Conservation (phyloP, 2,329 filamentous ascomycete genomes). For the Aspergillus pseudoglaucus region DNA sequence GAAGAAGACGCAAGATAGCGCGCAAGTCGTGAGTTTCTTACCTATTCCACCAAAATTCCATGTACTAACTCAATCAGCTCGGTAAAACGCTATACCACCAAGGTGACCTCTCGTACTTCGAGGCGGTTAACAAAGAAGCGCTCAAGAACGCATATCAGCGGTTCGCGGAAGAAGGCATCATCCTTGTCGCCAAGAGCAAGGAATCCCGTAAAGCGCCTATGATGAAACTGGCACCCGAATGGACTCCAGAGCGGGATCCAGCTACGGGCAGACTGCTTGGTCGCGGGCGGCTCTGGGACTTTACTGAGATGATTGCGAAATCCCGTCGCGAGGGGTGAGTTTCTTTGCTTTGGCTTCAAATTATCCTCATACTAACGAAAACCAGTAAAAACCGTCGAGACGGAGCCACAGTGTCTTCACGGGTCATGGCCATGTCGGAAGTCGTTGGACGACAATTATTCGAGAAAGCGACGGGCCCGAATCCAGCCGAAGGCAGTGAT, state of each 20-base stretch:
- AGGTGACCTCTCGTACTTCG: constrained; percentile 93
- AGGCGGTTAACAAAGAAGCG: constrained; percentile 97
- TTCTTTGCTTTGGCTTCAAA: constrained; percentile 3
- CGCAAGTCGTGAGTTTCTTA: constrained; percentile 60
- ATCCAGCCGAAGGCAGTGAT: constrained; percentile 19
- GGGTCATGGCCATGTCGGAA: constrained; percentile 74
- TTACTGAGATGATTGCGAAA: constrained; percentile 79
- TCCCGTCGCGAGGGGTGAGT: constrained; percentile 69
- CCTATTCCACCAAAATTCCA: neutral
- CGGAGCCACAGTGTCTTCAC: constrained; percentile 75
- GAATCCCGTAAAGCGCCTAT: constrained; percentile 39
- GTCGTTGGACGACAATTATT: constrained; percentile 65
- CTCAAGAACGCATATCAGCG: constrained; percentile 86
- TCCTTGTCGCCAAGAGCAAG: constrained; percentile 64
- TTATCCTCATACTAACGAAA: constrained; percentile 1
- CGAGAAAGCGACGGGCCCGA: constrained; percentile 22
- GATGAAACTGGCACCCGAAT: constrained; percentile 65
- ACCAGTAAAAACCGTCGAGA: constrained; percentile 80
- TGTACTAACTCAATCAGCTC: constrained; percentile 46
- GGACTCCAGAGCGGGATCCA: constrained; percentile 63
- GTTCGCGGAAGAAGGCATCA: constrained; percentile 85
- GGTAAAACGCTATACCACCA: constrained; percentile 97
- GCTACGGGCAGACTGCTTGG: constrained; percentile 57
- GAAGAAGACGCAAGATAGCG: constrained; percentile 70
- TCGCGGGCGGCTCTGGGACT: constrained; percentile 78